phyloP scores from a whole-genome alignment of 2,329 filamentous ascomycete species.

The Mycocentrospora acerina region DNA sequence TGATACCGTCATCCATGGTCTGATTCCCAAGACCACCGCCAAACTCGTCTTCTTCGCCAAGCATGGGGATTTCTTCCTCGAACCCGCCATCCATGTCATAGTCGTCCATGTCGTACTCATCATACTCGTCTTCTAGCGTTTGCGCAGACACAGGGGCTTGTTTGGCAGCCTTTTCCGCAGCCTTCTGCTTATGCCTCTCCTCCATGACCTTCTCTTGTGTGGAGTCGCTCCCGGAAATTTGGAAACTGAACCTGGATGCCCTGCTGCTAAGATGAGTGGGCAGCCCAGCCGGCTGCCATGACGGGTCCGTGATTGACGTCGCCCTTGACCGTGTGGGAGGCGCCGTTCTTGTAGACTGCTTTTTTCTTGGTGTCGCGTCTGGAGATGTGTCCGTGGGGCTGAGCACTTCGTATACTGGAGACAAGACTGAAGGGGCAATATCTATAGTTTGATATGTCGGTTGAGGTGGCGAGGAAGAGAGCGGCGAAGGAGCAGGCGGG shows the following conservation, averaged over 20 bases:
- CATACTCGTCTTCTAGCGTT: conserved; percentile 40
- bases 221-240: conserved; percentile 71
- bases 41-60: conserved; percentile 40
- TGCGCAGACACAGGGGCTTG: conserved; percentile 38
- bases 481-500: conserved; percentile 8
- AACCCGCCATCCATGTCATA: conserved; percentile 59
- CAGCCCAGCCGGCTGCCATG: conserved; percentile 38
- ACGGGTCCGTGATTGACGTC: conserved; percentile 39
- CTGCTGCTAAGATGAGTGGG: conserved; percentile 60
- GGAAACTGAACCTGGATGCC: conserved; percentile 79
- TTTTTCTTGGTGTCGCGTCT: conserved; percentile 32
- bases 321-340: conserved; percentile 39
- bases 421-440: conserved; percentile 28
- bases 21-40: conserved; percentile 28
- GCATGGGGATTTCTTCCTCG: conserved; percentile 67
- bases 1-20: conserved; percentile 30
- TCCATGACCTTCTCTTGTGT: conserved; percentile 69
- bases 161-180: conserved; percentile 59
- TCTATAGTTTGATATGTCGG: conserved; percentile 22
- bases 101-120: conserved; percentile 45
- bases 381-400: conserved; percentile 25
- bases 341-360: conserved; percentile 40
- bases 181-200: conserved; percentile 68
- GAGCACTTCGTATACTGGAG: conserved; percentile 37
- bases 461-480: conserved; percentile 12